phyloP scores from a whole-genome alignment of 2,329 filamentous ascomycete genomes.

The Pyrenophora tritici-repentis region DNA sequence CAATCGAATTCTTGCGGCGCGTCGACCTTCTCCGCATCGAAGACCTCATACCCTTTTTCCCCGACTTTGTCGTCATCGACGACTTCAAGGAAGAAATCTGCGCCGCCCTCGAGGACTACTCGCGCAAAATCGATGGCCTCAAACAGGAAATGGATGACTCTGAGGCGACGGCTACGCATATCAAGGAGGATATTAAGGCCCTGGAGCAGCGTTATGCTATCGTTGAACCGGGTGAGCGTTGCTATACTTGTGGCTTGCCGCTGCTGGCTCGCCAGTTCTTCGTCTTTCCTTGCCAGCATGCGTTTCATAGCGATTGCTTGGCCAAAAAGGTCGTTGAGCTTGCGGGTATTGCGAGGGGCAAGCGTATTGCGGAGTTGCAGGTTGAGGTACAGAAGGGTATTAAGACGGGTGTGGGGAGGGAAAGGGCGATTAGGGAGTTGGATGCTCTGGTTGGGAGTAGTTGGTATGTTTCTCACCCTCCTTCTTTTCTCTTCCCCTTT shows the following conservation, averaged over 20 bases:
- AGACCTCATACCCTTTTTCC: slow-evolving; percentile 97
- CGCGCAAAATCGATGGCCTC: slow-evolving; percentile 82
- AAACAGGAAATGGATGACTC: slow-evolving; percentile 96
- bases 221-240: slow-evolving; percentile 93
- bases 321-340: slow-evolving; percentile 84
- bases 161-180: slow-evolving; percentile 84
- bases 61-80: slow-evolving; percentile 97
- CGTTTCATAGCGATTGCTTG: slow-evolving; percentile 94
- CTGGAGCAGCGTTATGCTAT: slow-evolving; percentile 92
- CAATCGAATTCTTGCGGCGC: slow-evolving; percentile 89
- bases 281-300: slow-evolving; percentile 97
- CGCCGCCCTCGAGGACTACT: slow-evolving; percentile 89
- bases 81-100: slow-evolving; percentile 99
- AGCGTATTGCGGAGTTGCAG: slow-evolving; percentile 84
- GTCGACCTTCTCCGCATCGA: slow-evolving; percentile 94
- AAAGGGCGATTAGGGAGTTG: slow-evolving; percentile 83
- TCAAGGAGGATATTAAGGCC: slow-evolving; percentile 84
- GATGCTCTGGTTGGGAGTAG: slow-evolving; percentile 89
- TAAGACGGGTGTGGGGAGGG: slow-evolving; percentile 71
- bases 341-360: slow-evolving; percentile 73
- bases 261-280: slow-evolving; percentile 92
- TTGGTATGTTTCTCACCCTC: slow-evolving; percentile 66
- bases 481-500: not conserved
- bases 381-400: slow-evolving; percentile 78
- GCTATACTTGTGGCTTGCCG: slow-evolving; percentile 84